Percentiles rank a stretch among this genome's conserved stretches.
These are phyloP conservation scores for Comarum palustre DNA, from an alignment of 306 rosid genomes.

Conservation along the genomic window DNA sequence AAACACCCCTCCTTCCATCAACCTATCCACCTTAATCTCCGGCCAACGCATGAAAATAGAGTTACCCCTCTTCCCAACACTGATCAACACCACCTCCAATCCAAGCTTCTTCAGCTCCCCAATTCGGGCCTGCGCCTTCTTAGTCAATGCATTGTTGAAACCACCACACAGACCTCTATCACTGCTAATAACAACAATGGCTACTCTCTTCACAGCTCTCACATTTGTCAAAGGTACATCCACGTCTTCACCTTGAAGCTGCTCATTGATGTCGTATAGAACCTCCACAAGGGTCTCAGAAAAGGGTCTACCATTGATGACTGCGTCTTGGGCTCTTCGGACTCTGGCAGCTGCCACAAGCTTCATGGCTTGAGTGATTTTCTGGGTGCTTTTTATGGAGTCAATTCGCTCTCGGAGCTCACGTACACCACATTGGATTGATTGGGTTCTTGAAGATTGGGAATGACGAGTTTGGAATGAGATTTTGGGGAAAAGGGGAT, in stretches of 20 bases:
- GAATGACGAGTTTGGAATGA: background rate
- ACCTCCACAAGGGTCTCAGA: conserved; percentile 50
- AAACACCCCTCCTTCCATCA: conserved; percentile 37
- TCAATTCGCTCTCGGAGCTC: conserved; percentile 56
- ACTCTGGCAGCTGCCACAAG: conserved; percentile 73
- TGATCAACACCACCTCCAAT: conserved; percentile 47
- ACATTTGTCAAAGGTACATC: conserved; percentile 45
- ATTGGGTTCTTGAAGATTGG: background rate
- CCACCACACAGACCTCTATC: conserved; percentile 79
- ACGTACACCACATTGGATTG: conserved; percentile 45
- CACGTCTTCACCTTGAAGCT: conserved; percentile 48
- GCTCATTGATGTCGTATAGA: conserved; percentile 44
- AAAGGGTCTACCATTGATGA: conserved; percentile 66
- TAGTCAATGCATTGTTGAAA: conserved; percentile 49
- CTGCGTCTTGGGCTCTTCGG: conserved; percentile 80
- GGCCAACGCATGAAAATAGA: conserved; percentile 38
- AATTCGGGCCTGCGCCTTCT: conserved; percentile 46
- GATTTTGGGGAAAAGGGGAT: conserved; percentile 12
- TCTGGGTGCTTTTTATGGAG: conserved; percentile 49
- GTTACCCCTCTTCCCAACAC: conserved; percentile 72
- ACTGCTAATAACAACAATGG: conserved; percentile 57
- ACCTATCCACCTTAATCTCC: conserved; percentile 42
- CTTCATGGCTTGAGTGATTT: conserved; percentile 77
- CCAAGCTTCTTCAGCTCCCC: conserved; percentile 44
- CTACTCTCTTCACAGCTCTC: conserved; percentile 49